Percentiles rank a stretch among this genome's conserved stretches.
These are phyloP conservation scores for Pseudogymnoascus sp. DNA, from an alignment of 2,329 filamentous ascomycete genomes.

Conservation along the genomic window DNA sequence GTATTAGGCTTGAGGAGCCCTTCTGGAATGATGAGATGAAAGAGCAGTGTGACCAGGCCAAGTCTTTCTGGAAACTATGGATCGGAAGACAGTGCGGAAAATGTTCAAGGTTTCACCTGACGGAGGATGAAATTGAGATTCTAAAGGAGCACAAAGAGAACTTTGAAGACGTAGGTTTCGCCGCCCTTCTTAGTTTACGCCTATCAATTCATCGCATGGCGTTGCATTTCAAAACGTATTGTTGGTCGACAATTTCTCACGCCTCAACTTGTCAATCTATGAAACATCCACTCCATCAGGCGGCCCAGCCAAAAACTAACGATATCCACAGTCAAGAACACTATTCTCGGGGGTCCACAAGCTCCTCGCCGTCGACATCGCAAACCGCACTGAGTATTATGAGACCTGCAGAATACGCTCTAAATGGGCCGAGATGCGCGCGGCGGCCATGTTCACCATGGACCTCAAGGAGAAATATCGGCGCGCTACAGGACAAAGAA, in stretches of 20 bases:
- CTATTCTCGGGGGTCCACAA: neutral
- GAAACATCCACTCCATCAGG: neutral
- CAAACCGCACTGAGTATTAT: neutral
- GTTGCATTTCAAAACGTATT: neutral
- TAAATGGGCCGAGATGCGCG: neutral
- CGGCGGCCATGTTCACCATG: neutral
- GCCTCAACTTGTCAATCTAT: neutral
- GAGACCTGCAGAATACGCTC: neutral
- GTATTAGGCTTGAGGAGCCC: neutral
- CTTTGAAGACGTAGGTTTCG: neutral
- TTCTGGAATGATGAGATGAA: slow-evolving; percentile 2
- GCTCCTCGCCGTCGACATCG: neutral
- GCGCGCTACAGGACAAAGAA: neutral
- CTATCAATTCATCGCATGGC: neutral
- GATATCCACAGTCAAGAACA: neutral
- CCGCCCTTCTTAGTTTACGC: neutral
- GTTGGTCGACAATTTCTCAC: neutral
- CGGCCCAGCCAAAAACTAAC: neutral
- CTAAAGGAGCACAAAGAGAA: neutral
- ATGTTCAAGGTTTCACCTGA: neutral
- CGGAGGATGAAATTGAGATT: neutral
- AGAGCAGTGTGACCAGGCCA: neutral
- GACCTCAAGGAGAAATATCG: neutral
- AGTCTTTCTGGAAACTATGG: slow-evolving; percentile 2
- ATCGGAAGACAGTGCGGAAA: neutral